phyloP scores from a whole-genome alignment of 1,284 basidiomycete species.

The Stereum hirsutum region DNA sequence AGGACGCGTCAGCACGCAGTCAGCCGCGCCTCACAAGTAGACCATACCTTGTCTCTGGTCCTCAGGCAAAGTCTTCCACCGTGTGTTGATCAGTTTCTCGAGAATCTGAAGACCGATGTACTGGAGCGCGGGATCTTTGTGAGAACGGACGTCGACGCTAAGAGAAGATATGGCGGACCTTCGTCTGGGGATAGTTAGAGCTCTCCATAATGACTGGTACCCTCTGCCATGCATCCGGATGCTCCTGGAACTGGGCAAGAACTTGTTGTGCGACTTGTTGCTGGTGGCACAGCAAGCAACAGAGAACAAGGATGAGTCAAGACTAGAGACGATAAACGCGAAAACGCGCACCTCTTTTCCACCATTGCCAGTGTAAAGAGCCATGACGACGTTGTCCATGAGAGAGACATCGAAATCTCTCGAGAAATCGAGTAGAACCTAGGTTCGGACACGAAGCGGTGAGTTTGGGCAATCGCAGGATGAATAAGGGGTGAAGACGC shows the following conservation, averaged over 20 bases:
- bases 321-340: slow-evolving; percentile 1
- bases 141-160: not conserved
- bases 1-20: not conserved
- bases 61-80: slow-evolving; percentile 95
- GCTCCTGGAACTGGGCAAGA: slow-evolving; percentile 93
- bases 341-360: slow-evolving; percentile 46
- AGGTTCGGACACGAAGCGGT: not conserved
- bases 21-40: not conserved
- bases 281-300: slow-evolving; percentile 28
- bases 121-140: slow-evolving; percentile 29
- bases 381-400: slow-evolving; percentile 80
- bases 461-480: not conserved
- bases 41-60: slow-evolving; percentile 81
- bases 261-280: slow-evolving; percentile 88
- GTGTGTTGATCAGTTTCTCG: slow-evolving; percentile 88
- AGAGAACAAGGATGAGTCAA: not conserved
- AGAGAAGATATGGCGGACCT: slow-evolving; percentile 41
- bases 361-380: slow-evolving; percentile 76
- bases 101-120: slow-evolving; percentile 93
- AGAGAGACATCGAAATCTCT: slow-evolving; percentile 78
- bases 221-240: slow-evolving; percentile 97
- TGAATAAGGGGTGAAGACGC: not conserved
- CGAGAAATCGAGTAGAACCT: slow-evolving; percentile 85
- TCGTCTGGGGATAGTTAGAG: slow-evolving; percentile 83
- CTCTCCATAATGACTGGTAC: slow-evolving; percentile 92